Conservation (phyloP, 2,329 filamentous ascomycete genomes). For the Reticulascus tulasneorum region DNA sequence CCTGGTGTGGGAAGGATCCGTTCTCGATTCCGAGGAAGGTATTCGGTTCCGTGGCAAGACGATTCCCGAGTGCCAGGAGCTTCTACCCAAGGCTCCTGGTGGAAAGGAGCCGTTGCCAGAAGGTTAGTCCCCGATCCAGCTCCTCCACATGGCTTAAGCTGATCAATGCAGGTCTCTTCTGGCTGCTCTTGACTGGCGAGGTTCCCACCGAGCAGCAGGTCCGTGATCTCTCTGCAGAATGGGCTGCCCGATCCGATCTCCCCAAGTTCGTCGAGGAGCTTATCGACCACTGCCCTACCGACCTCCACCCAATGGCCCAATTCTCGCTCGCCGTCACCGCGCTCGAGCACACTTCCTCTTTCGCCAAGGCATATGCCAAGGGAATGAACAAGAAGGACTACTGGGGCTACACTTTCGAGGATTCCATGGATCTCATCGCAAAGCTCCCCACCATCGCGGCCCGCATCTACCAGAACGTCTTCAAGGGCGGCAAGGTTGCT, state of each 20-base stretch:
- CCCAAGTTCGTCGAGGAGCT: conserved; percentile 99
- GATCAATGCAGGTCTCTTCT: conserved; percentile 75
- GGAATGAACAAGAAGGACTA: conserved; percentile 99
- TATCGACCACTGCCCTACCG: conserved; percentile 98
- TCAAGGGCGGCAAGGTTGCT: conserved; percentile 99
- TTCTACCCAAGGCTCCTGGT: conserved; percentile 94
- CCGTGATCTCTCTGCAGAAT: conserved; percentile 95
- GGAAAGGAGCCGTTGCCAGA: conserved; percentile 96
- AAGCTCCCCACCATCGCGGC: conserved; percentile 98
- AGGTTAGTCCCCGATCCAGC: conserved; percentile 49
- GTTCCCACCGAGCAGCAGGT: conserved; percentile 98
- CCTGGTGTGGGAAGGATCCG: conserved; percentile 97
- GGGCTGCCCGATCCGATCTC: conserved; percentile 94
- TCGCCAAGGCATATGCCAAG: conserved; percentile 98
- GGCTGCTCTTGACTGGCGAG: conserved; percentile 97
- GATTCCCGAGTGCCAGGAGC: conserved; percentile 96
- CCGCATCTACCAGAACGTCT: conserved; percentile 99
- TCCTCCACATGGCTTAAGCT: background rate
- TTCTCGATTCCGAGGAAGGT: conserved; percentile 97
- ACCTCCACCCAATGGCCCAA: conserved; percentile 99
- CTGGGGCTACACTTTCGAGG: conserved; percentile 99
- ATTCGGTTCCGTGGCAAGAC: conserved; percentile 99
- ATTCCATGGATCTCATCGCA: conserved; percentile 99
- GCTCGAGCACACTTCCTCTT: conserved; percentile 96
- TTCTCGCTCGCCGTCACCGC: conserved; percentile 97